phyloP scores from a whole-genome alignment of 768 basidiomycete genomes.

The Pisolithus marmoratus region DNA sequence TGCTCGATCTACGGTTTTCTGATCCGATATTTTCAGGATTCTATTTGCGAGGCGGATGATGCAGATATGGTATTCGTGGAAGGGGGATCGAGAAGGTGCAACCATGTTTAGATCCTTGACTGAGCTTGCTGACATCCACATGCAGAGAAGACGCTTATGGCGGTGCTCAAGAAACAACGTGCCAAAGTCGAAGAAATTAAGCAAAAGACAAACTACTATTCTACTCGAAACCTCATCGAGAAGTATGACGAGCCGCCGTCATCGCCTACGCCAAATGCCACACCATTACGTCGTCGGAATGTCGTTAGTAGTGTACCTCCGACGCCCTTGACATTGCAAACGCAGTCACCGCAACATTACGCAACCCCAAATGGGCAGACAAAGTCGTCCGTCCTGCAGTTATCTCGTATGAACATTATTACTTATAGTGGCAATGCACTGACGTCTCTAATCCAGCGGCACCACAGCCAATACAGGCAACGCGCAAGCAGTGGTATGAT shows the following conservation, averaged over 20 bases:
- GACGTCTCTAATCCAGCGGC: constrained; percentile 23
- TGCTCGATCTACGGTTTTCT: constrained; percentile 3
- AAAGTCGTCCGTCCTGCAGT: constrained; percentile 27
- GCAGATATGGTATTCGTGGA: constrained; percentile 78
- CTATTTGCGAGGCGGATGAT: constrained; percentile 75
- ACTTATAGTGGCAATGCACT: constrained; percentile 3
- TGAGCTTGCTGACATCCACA: not conserved
- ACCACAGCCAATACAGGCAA: constrained; percentile 39
- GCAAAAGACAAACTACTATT: constrained; percentile 95
- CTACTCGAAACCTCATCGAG: constrained; percentile 84
- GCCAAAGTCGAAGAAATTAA: constrained; percentile 92
- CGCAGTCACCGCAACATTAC: constrained; percentile 9
- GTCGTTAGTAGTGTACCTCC: constrained; percentile 25
- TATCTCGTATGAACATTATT: constrained; percentile 32
- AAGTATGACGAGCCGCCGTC: constrained; percentile 69
- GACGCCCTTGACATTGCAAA: constrained; percentile 30
- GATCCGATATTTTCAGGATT: constrained; percentile 37
- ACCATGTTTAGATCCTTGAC: too few relatives aligned
- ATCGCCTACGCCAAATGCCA: constrained; percentile 15
- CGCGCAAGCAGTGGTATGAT: constrained; percentile 80
- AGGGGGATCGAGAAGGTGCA: constrained; percentile 74
- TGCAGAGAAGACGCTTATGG: constrained; percentile 74
- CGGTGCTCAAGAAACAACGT: constrained; percentile 71
- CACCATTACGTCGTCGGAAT: constrained; percentile 40
- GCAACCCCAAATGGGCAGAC: constrained; percentile 19